Evolutionary conservation across 169 alveolate genomes (phyloP).

Genomic region (Sarcocystis neurona): DNA sequence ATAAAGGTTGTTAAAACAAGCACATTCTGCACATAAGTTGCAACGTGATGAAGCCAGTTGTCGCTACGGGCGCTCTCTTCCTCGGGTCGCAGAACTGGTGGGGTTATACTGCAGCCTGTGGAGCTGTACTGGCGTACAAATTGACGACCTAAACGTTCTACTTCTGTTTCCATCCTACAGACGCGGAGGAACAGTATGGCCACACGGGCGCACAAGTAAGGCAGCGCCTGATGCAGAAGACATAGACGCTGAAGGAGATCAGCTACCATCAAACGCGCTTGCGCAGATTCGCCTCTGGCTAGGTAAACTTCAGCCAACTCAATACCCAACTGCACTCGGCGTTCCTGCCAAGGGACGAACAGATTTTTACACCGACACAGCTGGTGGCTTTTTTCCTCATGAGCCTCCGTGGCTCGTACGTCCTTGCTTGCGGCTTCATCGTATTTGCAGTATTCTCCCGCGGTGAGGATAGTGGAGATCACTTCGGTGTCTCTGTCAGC

Average conservation of each 20-base stretch:
- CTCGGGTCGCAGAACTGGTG: background rate
- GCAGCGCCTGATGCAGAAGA: background rate
- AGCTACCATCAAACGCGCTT: background rate
- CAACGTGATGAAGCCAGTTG: conserved; percentile 4
- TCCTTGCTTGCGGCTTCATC: too few relatives aligned
- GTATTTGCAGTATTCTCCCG: too few relatives aligned
- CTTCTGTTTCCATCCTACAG: conserved; percentile 2
- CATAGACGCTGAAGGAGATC: conserved; percentile 12
- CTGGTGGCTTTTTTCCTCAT: too few relatives aligned
- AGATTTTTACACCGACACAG: too few relatives aligned
- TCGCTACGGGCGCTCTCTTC: background rate
- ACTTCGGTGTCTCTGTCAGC: too few relatives aligned
- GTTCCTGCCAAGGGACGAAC: conserved; percentile 10
- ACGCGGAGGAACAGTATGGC: conserved; percentile 15
- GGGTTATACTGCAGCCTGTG: background rate
- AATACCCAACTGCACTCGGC: conserved; percentile 8
- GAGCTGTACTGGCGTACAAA: background rate
- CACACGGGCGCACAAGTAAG: conserved; percentile 8
- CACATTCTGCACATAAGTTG: background rate
- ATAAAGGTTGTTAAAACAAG: background rate
- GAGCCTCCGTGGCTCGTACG: too few relatives aligned
- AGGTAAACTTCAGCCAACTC: conserved; percentile 5
- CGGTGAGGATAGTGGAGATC: too few relatives aligned
- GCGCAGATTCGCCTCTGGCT: background rate
- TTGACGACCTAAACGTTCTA: background rate